Evolutionary conservation across 345 rosid species (phyloP), one percentile per base, ranked within the genome.

Genomic region (Raphanus raphanistrum): DNA sequence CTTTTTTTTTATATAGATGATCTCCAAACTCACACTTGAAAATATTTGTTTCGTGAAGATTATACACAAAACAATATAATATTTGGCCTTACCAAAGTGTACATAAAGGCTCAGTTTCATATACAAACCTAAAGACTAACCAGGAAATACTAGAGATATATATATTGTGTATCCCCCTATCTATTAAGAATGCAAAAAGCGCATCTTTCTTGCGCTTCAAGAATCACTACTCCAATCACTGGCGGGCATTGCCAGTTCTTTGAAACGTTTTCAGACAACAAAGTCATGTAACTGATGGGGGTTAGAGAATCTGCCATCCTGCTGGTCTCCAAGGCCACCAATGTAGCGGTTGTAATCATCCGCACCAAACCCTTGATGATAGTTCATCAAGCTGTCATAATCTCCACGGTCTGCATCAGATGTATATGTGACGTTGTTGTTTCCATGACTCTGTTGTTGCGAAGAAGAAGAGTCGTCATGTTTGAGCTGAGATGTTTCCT

Each of bases 271-370:
- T 85, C 83, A 94, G 17, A 89, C 96, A 17, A 92, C 98, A 78
- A 95, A 92, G 87, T 95, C 99, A 71, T 91, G 98, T 71, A 92
- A 72, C 36, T 88, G 85, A 75, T 87, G 94, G 29, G 93, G 86
- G 64, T 90, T 87, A 58, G 82, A 77, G 70, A 89, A 87, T 83
- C 88, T 80, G 0, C 59, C 82, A 72, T 88, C 90, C 67, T 88
- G 91, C 77, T 87, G 87, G 79, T 84, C 86, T 17, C 83, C 87
- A 31, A 87, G 79, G n/a, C 87, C 87, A 66, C 87, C 87, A 66
- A 84, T 71, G 86, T 88, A 88, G 38, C 90, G 93, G 50, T 45
- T 78, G 74, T 84, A 92, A 66, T 88, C 96, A 15, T 96, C 92
- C 4, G 92, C 88, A 13, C 93, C 90, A 71, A 95, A 94, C 67